A percentile compares a stretch with the other conserved stretches of the same genome.
Evolutionary conservation across 2,329 filamentous ascomycete species (phyloP).

Genomic region (Pseudogymnoascus sp.): DNA sequence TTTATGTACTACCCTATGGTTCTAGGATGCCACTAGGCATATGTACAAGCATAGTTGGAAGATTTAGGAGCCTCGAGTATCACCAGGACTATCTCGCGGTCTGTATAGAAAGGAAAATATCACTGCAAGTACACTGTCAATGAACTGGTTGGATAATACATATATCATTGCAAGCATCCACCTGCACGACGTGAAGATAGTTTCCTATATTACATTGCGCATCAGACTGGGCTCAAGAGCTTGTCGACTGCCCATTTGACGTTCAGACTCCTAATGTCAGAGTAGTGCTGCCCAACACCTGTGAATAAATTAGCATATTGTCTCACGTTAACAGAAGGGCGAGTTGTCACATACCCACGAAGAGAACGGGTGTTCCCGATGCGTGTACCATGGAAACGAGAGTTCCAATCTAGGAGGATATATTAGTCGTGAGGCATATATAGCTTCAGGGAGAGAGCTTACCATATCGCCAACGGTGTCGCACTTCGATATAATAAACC

Average conservation of each 20-base stretch:
- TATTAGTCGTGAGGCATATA: constrained; percentile 8
- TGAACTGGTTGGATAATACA: background rate
- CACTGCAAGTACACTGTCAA: background rate
- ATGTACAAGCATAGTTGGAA: background rate
- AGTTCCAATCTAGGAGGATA: constrained; percentile 45
- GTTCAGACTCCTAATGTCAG: constrained; percentile 61
- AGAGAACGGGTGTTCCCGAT: constrained; percentile 91
- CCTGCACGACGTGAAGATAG: background rate
- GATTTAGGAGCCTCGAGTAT: background rate
- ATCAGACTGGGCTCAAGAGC: constrained; percentile 38
- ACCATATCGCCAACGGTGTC: constrained; percentile 99
- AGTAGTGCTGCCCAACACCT: constrained; percentile 61
- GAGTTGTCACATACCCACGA: constrained; percentile 54
- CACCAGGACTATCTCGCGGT: background rate
- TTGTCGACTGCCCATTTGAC: constrained; percentile 65
- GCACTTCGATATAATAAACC: constrained; percentile 97
- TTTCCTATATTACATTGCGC: background rate
- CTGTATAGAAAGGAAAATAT: background rate
- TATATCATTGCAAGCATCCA: constrained; percentile 9
- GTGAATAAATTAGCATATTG: background rate
- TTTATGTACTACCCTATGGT: too few species aligned
- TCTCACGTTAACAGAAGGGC: background rate
- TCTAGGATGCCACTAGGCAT: background rate
- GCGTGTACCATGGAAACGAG: constrained; percentile 96
- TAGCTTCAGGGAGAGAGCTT: constrained; percentile 34